Conservation (phyloP, 1,284 basidiomycete species). For the Ustilago hordei region DNA sequence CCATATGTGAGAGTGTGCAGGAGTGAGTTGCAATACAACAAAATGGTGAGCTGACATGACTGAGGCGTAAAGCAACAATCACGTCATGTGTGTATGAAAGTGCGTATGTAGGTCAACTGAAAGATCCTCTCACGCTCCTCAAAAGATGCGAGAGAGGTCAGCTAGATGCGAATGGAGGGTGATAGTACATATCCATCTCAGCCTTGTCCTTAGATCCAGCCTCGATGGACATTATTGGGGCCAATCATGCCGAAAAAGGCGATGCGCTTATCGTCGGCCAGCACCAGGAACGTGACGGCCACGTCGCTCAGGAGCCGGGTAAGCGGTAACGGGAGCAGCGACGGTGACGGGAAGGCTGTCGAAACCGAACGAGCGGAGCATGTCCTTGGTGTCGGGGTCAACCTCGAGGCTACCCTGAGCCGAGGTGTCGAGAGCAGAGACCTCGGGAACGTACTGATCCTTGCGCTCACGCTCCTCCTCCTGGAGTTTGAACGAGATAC, state of each 20-base stretch:
- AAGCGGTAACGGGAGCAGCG: slow-evolving; percentile 64
- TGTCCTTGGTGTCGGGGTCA: slow-evolving; percentile 70
- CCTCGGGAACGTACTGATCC: slow-evolving; percentile 71
- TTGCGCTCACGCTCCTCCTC: slow-evolving; percentile 99
- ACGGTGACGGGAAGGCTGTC: slow-evolving; percentile 68
- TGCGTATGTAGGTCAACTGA: not conserved
- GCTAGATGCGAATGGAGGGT: slow-evolving; percentile 23
- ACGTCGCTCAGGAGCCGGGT: slow-evolving; percentile 66
- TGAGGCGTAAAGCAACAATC: not conserved
- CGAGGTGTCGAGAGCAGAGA: slow-evolving; percentile 68
- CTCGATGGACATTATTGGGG: not conserved
- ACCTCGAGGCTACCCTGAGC: slow-evolving; percentile 67
- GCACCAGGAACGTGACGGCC: slow-evolving; percentile 68
- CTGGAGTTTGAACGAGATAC: slow-evolving; percentile 99
- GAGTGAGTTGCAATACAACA: slow-evolving; percentile 40
- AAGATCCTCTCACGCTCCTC: not conserved
- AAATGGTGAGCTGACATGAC: not conserved
- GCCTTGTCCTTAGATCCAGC: not conserved
- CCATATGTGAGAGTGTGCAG: slow-evolving; percentile 10
- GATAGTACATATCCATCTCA: slow-evolving; percentile 37
- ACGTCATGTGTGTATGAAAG: slow-evolving; percentile 21
- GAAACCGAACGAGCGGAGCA: slow-evolving; percentile 67
- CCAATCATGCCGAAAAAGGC: slow-evolving; percentile 2
- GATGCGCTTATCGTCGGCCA: slow-evolving; percentile 64
- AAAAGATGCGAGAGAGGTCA: not conserved